Evolutionary conservation across 208 protist species (phyloP).

Genomic region (Trypanosoma rangeli): DNA sequence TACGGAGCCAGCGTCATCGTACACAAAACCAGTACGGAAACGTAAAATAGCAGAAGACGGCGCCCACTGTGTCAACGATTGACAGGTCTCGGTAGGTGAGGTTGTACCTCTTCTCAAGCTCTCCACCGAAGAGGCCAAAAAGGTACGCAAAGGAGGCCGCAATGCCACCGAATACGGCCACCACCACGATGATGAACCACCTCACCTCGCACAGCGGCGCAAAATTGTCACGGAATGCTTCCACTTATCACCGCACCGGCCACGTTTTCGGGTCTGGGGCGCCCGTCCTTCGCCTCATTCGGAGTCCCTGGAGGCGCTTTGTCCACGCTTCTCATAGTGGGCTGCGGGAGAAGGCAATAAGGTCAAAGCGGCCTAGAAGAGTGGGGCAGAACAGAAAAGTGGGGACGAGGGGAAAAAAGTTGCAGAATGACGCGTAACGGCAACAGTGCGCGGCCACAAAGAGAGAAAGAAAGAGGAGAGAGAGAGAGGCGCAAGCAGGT

Average conservation of each 20-base stretch:
- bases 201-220: neutral
- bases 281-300: neutral
- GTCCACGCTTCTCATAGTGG: neutral
- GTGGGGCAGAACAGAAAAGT: no score
- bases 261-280: neutral
- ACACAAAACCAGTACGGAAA: constrained; percentile 51
- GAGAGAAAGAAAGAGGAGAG: constrained; percentile 17
- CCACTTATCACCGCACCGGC: neutral
- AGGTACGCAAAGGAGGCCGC: constrained; percentile 44
- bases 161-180: constrained; percentile 25
- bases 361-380: no score
- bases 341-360: no score
- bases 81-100: constrained; percentile 62
- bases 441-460: no score
- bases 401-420: no score
- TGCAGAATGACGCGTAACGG: neutral
- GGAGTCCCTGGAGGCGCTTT: neutral
- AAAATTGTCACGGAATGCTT: neutral
- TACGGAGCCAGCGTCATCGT: constrained; percentile 51
- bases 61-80: constrained; percentile 53
- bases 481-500: constrained; percentile 12
- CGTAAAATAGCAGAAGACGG: constrained; percentile 41
- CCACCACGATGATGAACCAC: constrained; percentile 32
- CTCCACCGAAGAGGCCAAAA: constrained; percentile 60
- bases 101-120: constrained; percentile 30